Evolutionary conservation across 495 filamentous ascomycete species (phyloP).

Genomic region (Tuber umbilicatum): DNA sequence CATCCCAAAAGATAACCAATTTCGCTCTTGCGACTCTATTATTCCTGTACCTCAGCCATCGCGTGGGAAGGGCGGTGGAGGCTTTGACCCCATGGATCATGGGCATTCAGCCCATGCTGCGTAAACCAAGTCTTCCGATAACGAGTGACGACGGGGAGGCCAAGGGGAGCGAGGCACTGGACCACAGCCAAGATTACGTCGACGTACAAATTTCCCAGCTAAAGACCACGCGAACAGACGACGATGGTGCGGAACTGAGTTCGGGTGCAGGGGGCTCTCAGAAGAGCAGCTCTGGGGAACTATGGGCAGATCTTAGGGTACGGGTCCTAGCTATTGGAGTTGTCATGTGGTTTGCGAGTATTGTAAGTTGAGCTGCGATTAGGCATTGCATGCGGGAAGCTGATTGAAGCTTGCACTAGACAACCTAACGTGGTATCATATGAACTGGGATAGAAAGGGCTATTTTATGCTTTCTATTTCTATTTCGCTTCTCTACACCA

Average conservation of each 20-base stretch:
- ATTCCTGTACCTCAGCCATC: slow-evolving; percentile 46
- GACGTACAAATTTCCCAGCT: slow-evolving; percentile 3
- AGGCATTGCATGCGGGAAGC: not conserved
- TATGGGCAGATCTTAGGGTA: slow-evolving; percentile 30
- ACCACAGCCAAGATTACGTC: not conserved
- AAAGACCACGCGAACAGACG: slow-evolving; percentile 6
- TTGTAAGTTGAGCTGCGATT: slow-evolving; percentile 25
- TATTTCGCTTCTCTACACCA: not conserved
- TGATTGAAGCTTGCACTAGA: not conserved
- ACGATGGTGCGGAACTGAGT: not conserved
- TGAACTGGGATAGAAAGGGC: not conserved
- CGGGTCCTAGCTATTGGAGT: slow-evolving; percentile 34
- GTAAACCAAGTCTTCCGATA: slow-evolving; percentile 17
- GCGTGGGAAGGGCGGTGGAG: slow-evolving; percentile 43
- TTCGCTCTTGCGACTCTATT: slow-evolving; percentile 43
- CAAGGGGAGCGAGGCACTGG: slow-evolving; percentile 8
- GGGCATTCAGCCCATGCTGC: slow-evolving; percentile 19
- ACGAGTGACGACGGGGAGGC: slow-evolving; percentile 12
- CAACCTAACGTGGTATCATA: not conserved
- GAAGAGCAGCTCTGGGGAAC: not conserved
- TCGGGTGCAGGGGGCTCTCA: not conserved
- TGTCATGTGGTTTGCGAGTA: slow-evolving; percentile 39
- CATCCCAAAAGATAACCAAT: slow-evolving; percentile 39
- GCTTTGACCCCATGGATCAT: slow-evolving; percentile 46
- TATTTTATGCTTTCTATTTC: not conserved